These are phyloP conservation scores for Chrysanthemum seticuspe DNA, from an alignment of 129 eudicot species.

Conservation along the genomic window DNA sequence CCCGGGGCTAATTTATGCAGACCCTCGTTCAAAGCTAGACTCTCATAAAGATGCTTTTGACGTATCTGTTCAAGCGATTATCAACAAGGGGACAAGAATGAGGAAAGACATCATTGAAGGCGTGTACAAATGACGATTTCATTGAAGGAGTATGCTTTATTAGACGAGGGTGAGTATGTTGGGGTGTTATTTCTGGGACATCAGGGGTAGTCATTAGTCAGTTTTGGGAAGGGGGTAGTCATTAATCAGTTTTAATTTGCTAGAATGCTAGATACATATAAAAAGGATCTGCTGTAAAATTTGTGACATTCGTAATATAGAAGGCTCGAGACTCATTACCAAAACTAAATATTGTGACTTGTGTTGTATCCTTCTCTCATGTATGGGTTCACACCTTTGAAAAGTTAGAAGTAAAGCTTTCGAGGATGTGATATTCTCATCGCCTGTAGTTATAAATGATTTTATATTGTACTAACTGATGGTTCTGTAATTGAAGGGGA, in stretches of 20 bases:
- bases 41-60: conserved; percentile 54
- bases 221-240: conserved; percentile 12
- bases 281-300: too few relatives aligned
- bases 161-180: conserved; percentile 66
- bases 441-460: not conserved
- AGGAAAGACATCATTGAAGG: conserved; percentile 65
- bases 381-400: too few relatives aligned
- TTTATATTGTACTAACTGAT: conserved; percentile 5
- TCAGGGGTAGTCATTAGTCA: too few relatives aligned
- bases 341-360: too few relatives aligned
- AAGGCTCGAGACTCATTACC: too few relatives aligned
- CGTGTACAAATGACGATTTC: conserved; percentile 51
- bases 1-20: conserved; percentile 43
- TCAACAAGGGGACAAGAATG: conserved; percentile 68
- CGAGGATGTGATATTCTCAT: not conserved
- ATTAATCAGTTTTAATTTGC: conserved; percentile 29
- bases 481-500: conserved; percentile 53
- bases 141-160: conserved; percentile 84
- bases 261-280: too few relatives aligned
- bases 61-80: conserved; percentile 66
- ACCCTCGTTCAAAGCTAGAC: conserved; percentile 37
- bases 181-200: conserved; percentile 19
- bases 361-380: too few relatives aligned
- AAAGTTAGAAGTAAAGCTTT: not conserved
- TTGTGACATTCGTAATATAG: too few relatives aligned